Percentiles rank a stretch among this genome's conserved stretches.
Conservation (phyloP, 179 eudicot genomes). For the Actinidia chinensis region DNA sequence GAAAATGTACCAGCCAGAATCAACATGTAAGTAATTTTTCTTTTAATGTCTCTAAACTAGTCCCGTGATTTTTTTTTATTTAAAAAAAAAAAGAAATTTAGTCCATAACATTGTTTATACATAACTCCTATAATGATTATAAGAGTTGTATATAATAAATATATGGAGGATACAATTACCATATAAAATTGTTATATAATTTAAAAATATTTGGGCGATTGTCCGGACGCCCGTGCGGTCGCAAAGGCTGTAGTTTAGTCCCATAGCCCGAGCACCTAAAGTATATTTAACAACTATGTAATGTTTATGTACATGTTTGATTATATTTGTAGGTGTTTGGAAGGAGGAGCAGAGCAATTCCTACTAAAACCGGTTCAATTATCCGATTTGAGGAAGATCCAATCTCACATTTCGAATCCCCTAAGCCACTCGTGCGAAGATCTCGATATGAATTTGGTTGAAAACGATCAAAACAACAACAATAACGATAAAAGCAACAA, state of each 20-base stretch:
- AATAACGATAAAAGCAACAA: background rate
- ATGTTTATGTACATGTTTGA: background rate
- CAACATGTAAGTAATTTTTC: constrained; percentile 10
- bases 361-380: constrained; percentile 31
- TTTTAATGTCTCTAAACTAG: background rate
- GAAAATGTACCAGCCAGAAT: constrained; percentile 21
- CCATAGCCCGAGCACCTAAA: no score
- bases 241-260: no score
- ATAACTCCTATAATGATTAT: no score
- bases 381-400: constrained; percentile 33
- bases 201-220: no score
- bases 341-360: constrained; percentile 43
- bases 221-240: no score
- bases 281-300: background rate
- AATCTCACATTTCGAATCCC: constrained; percentile 28
- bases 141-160: no score
- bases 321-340: constrained; percentile 35
- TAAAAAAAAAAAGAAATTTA: no score
- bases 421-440: background rate
- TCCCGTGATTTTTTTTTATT: background rate
- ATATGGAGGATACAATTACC: no score
- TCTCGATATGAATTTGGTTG: background rate
- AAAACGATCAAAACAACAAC: background rate
- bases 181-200: no score
- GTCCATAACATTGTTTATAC: no score